Percentiles rank a stretch among this genome's conserved stretches.
Evolutionary conservation across 495 filamentous ascomycete species (phyloP).

Genomic region (Penicillium robsamsonii): DNA sequence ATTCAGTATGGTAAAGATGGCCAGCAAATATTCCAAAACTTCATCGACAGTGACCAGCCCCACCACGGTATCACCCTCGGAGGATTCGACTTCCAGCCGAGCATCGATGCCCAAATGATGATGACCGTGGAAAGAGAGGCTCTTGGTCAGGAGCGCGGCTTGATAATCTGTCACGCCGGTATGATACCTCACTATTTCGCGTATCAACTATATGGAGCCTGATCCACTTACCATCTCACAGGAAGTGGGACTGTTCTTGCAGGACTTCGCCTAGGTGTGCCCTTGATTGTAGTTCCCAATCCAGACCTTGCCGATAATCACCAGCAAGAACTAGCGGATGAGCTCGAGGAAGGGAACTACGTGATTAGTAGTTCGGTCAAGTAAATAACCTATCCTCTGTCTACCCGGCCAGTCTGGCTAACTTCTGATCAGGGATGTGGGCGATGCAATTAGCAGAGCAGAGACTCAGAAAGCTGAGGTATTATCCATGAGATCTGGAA

Average conservation of each 20-base stretch:
- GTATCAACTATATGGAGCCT: neutral
- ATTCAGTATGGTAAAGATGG: conserved; percentile 75
- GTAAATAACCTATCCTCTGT: conserved; percentile 40
- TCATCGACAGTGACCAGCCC: conserved; percentile 18
- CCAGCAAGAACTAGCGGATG: conserved; percentile 79
- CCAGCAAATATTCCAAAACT: conserved; percentile 43
- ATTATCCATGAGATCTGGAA: neutral
- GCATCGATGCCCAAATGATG: conserved; percentile 57
- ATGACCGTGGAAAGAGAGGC: conserved; percentile 38
- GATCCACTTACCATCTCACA: conserved; percentile 28
- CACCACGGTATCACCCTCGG: conserved; percentile 50
- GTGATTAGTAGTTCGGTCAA: conserved; percentile 62
- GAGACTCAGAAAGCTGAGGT: conserved; percentile 5
- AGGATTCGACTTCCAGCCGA: conserved; percentile 65
- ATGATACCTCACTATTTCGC: conserved; percentile 14
- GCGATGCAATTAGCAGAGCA: conserved; percentile 35
- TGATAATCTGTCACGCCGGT: conserved; percentile 93
- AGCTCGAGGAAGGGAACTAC: conserved; percentile 66
- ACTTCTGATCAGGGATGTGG: conserved; percentile 39
- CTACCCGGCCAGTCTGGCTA: conserved; percentile 3
- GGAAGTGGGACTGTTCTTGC: conserved; percentile 89
- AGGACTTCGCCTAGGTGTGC: conserved; percentile 63
- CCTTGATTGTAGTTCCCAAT: conserved; percentile 86
- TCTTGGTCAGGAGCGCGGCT: conserved; percentile 46
- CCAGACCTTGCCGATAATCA: conserved; percentile 81